Percentiles rank a stretch among this genome's conserved stretches.
phyloP scores from a whole-genome alignment of 495 filamentous ascomycete species.

The Xylaria palmicola region DNA sequence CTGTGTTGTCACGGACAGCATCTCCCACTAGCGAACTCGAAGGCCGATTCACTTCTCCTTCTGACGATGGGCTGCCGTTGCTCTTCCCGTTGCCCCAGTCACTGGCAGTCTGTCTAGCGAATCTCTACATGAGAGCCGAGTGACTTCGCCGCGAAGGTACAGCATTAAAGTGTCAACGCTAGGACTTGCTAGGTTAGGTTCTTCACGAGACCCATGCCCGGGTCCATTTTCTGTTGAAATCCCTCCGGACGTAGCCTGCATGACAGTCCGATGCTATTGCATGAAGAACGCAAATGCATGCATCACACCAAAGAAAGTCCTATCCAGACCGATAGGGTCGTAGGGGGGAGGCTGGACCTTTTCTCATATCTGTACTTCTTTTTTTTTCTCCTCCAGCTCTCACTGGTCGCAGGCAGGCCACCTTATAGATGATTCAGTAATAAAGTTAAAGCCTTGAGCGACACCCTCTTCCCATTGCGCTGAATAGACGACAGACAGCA shows the following conservation, averaged over 20 bases:
- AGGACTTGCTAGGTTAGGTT: neutral
- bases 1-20: too few relatives aligned
- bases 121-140: neutral
- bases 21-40: too few relatives aligned
- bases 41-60: too few relatives aligned
- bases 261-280: neutral
- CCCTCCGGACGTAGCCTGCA: neutral
- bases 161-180: neutral
- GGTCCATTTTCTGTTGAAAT: neutral
- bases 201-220: neutral
- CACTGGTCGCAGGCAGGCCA: too few relatives aligned
- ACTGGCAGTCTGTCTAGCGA: too few relatives aligned
- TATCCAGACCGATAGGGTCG: neutral
- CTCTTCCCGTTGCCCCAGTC: too few relatives aligned
- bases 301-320: neutral
- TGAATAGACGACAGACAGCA: neutral
- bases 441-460: neutral
- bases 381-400: neutral
- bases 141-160: neutral
- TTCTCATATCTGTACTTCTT: too few relatives aligned
- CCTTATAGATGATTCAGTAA: neutral
- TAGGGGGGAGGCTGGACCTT: too few relatives aligned
- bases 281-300: neutral
- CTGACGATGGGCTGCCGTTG: too few relatives aligned
- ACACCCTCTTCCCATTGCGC: neutral